A percentile compares a stretch with the other conserved stretches of the same genome.
These are phyloP conservation scores for Heritiera littoralis DNA, from an alignment of 345 rosid species.

Conservation along the genomic window DNA sequence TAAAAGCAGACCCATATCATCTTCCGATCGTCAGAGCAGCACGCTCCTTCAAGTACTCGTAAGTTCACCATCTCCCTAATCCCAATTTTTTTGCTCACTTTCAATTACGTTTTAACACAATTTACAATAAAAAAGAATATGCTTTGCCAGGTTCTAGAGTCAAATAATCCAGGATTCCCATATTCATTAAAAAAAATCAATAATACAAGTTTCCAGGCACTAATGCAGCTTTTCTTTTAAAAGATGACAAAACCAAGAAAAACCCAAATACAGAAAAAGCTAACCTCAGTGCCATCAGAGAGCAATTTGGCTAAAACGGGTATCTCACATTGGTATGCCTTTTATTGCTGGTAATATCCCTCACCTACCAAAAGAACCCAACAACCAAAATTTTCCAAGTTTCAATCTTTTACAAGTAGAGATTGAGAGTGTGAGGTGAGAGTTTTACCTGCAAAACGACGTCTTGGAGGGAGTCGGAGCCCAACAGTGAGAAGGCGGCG, in stretches of 20 bases:
- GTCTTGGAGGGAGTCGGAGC: slow-evolving; percentile 67
- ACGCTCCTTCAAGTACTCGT: neutral
- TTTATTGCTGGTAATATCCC: slow-evolving; percentile 75
- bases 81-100: neutral
- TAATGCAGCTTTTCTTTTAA: neutral
- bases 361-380: slow-evolving; percentile 41
- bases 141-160: neutral
- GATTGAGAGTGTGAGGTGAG: neutral
- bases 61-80: neutral
- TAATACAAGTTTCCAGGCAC: slow-evolving; percentile 2
- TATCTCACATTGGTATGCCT: slow-evolving; percentile 75
- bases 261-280: slow-evolving; percentile 2
- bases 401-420: neutral
- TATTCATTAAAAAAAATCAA: neutral
- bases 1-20: neutral
- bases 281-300: slow-evolving; percentile 70
- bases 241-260: neutral
- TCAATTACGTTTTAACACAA: neutral
- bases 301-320: slow-evolving; percentile 71
- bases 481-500: slow-evolving; percentile 69
- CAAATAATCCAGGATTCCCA: neutral
- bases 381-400: neutral
- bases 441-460: slow-evolving; percentile 61
- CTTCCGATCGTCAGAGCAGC: neutral
- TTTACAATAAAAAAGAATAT: neutral